Conservation (phyloP, 441 rosid genomes). For the Croton laevigatus region DNA sequence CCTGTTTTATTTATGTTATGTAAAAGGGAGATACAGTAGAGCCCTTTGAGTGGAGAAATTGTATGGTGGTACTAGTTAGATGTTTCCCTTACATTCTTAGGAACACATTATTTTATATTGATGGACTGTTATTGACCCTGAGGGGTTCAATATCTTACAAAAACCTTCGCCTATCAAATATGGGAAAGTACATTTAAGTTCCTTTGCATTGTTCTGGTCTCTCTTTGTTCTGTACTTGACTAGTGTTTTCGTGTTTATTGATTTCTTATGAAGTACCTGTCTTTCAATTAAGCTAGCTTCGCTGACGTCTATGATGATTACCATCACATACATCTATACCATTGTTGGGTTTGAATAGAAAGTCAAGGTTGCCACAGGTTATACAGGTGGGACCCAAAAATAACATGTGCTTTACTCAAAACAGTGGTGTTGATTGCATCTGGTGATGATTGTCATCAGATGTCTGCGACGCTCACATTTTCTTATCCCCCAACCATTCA, state of each 20-base stretch:
- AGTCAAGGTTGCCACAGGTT: constrained; percentile 26
- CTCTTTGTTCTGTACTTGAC: constrained; percentile 27
- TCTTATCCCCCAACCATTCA: constrained; percentile 14
- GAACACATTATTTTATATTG: neutral
- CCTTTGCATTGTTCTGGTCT: neutral
- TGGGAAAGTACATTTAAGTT: too few species aligned
- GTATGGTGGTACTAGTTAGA: neutral
- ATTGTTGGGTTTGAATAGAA: constrained; percentile 32
- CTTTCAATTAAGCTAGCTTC: constrained; percentile 27
- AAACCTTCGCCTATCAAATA: too few species aligned
- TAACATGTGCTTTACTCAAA: constrained; percentile 25
- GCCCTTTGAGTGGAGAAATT: neutral
- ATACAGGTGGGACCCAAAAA: constrained; percentile 28
- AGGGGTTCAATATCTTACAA: too few species aligned
- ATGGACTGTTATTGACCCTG: too few species aligned
- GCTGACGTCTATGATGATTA: constrained; percentile 26
- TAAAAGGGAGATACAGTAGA: neutral
- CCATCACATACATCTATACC: constrained; percentile 26
- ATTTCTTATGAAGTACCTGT: constrained; percentile 30
- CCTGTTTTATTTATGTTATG: neutral
- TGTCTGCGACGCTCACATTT: constrained; percentile 17
- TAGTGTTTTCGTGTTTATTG: constrained; percentile 28
- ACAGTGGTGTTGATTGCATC: constrained; percentile 27
- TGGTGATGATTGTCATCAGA: constrained; percentile 30
- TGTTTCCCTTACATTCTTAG: neutral